Evolutionary conservation across 495 filamentous ascomycete genomes (phyloP).

Genomic region (Durotheca rogersii): DNA sequence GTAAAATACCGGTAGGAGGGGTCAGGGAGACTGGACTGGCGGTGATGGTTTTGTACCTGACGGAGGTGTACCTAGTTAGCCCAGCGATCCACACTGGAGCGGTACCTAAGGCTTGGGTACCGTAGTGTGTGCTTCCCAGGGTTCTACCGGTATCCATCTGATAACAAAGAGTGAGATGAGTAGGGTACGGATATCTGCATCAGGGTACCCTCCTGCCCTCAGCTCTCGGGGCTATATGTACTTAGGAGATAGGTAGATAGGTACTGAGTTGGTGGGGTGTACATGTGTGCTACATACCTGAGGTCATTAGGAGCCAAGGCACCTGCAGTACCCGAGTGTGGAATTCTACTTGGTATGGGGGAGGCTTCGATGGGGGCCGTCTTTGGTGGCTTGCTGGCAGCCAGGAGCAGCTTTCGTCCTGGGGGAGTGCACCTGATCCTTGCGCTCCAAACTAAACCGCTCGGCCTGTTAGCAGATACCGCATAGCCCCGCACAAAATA

Average conservation of each 20-base stretch:
- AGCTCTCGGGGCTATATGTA: too few relatives aligned
- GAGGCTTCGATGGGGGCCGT: too few relatives aligned
- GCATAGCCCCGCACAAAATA: neutral
- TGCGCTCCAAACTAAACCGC: neutral
- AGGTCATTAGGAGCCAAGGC: too few relatives aligned
- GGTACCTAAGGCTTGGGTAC: constrained; percentile 15
- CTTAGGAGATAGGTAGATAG: too few relatives aligned
- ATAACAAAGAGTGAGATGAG: constrained; percentile 28
- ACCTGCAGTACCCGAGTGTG: too few relatives aligned
- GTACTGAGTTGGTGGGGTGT: too few relatives aligned
- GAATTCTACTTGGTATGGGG: too few relatives aligned
- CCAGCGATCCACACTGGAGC: constrained; percentile 8
- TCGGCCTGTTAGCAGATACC: too few relatives aligned
- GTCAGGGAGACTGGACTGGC: constrained; percentile 28
- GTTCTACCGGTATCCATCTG: constrained; percentile 11
- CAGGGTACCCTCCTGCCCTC: neutral
- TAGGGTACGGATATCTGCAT: neutral
- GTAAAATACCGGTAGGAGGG: constrained; percentile 25
- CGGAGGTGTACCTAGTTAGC: constrained; percentile 17
- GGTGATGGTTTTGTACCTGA: constrained; percentile 24
- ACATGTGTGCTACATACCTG: too few relatives aligned
- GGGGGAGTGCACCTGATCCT: too few relatives aligned
- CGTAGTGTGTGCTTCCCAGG: constrained; percentile 4
- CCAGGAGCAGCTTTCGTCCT: too few relatives aligned
- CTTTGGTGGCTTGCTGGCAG: too few relatives aligned